These are phyloP conservation scores for Aspergillus incahuasiensis DNA, from an alignment of 495 filamentous ascomycete genomes.

Conservation along the genomic window DNA sequence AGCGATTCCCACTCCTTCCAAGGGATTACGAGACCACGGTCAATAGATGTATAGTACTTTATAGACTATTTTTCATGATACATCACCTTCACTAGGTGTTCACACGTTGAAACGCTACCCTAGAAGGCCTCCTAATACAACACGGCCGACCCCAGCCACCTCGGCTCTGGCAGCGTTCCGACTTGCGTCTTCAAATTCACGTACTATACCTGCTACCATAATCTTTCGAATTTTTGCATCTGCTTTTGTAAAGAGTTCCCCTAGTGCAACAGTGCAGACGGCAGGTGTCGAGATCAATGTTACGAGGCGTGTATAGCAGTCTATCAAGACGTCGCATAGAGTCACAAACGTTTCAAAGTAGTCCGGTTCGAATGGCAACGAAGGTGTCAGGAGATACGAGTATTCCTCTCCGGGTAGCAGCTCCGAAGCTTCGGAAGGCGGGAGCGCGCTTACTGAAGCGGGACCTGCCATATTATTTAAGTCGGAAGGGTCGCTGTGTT, in stretches of 20 bases:
- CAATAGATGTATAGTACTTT: background rate
- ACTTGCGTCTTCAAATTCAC: slow-evolving; percentile 89
- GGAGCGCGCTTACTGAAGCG: slow-evolving; percentile 39
- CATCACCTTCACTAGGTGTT: no score
- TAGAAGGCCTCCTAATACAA: slow-evolving; percentile 85
- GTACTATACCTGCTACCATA: slow-evolving; percentile 75
- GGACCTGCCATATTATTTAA: slow-evolving; percentile 41
- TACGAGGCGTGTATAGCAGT: slow-evolving; percentile 79
- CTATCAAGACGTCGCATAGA: slow-evolving; percentile 90
- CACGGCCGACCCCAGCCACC: slow-evolving; percentile 75
- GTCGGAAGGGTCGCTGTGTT: slow-evolving; percentile 48
- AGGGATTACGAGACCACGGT: slow-evolving; percentile 2
- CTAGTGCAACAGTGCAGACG: slow-evolving; percentile 58
- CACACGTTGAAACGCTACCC: slow-evolving; percentile 34
- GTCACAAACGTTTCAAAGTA: slow-evolving; percentile 98
- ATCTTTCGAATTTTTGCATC: slow-evolving; percentile 81
- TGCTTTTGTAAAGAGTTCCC: slow-evolving; percentile 83
- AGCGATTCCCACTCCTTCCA: background rate
- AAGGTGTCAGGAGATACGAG: slow-evolving; percentile 79
- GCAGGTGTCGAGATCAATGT: slow-evolving; percentile 62
- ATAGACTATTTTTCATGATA: background rate
- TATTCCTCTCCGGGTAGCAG: slow-evolving; percentile 73
- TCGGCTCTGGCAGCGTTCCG: slow-evolving; percentile 70
- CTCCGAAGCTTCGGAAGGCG: slow-evolving; percentile 49
- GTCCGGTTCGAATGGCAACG: slow-evolving; percentile 94